A percentile compares a stretch with the other conserved stretches of the same genome.
Evolutionary conservation across 371 early-diverging fungal species (phyloP).

Genomic region (Mucor racemosus): DNA sequence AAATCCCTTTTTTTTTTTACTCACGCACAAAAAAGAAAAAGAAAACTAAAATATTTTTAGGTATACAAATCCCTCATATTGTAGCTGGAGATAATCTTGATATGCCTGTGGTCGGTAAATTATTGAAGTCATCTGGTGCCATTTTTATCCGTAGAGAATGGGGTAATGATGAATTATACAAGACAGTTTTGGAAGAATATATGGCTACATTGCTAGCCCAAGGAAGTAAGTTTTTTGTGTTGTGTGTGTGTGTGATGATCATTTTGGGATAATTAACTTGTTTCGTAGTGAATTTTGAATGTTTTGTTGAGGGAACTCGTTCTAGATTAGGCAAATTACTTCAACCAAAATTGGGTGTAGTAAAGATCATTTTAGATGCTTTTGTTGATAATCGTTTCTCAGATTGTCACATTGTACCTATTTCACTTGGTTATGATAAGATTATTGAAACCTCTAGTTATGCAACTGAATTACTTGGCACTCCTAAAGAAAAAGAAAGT

Average conservation of each 20-base stretch:
- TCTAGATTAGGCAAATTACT: slow-evolving; percentile 79
- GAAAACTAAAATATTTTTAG: slow-evolving; percentile 13
- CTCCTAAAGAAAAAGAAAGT: slow-evolving; percentile 85
- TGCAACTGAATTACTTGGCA: slow-evolving; percentile 80
- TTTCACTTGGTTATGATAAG: slow-evolving; percentile 88
- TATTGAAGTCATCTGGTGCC: slow-evolving; percentile 77
- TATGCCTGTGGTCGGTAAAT: slow-evolving; percentile 75
- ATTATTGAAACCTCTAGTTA: slow-evolving; percentile 82
- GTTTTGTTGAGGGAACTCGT: slow-evolving; percentile 89
- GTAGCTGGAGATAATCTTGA: slow-evolving; percentile 91
- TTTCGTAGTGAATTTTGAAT: slow-evolving; percentile 73
- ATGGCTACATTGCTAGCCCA: slow-evolving; percentile 58
- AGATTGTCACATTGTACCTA: slow-evolving; percentile 83
- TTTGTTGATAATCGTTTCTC: slow-evolving; percentile 63
- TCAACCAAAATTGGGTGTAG: slow-evolving; percentile 82
- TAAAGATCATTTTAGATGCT: slow-evolving; percentile 82
- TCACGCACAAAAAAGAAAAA: neutral
- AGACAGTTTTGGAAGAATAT: slow-evolving; percentile 75
- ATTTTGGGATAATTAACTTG: neutral
- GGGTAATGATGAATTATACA: slow-evolving; percentile 81
- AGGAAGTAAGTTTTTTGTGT: slow-evolving; percentile 37
- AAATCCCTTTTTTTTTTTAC: neutral
- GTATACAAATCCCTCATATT: slow-evolving; percentile 85
- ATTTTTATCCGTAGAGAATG: slow-evolving; percentile 85
- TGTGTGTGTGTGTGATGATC: no score